Evolutionary conservation across 805 yeast species (phyloP).

Genomic region (Kazachstania viticola): DNA sequence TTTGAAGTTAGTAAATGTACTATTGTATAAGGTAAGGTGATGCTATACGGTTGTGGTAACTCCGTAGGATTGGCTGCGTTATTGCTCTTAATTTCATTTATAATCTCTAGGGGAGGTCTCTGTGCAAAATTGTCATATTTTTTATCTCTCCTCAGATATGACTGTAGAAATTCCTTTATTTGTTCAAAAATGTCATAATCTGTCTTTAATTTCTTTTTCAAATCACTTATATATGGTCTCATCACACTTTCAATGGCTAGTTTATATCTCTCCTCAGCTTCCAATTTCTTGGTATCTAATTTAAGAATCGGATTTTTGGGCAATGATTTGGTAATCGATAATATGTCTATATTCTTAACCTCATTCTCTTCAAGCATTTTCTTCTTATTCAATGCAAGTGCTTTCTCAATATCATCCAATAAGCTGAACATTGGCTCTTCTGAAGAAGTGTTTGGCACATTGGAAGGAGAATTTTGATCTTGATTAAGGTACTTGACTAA

Average conservation of each 20-base stretch:
- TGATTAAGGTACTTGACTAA: slow-evolving; percentile 2
- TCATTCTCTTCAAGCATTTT: slow-evolving; percentile 2
- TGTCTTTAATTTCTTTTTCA: slow-evolving; percentile 8
- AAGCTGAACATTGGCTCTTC: slow-evolving; percentile 1
- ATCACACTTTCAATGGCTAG: slow-evolving; percentile 14
- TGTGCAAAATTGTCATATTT: slow-evolving; percentile 4
- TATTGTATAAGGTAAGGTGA: slow-evolving; percentile 19
- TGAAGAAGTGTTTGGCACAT: neutral
- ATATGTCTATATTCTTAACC: neutral
- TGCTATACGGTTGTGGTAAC: slow-evolving; percentile 21
- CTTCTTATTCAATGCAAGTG: slow-evolving; percentile 3
- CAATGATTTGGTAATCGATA: neutral
- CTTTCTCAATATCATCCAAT: slow-evolving; percentile 4
- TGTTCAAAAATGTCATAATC: slow-evolving; percentile 18
- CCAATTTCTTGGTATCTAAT: slow-evolving; percentile 6
- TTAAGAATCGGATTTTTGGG: neutral
- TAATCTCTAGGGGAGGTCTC: slow-evolving; percentile 6
- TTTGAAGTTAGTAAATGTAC: slow-evolving; percentile 9
- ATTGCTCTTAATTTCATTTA: slow-evolving; percentile 9
- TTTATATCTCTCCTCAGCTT: slow-evolving; percentile 14
- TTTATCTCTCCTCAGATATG: slow-evolving; percentile 8
- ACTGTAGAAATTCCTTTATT: slow-evolving; percentile 6
- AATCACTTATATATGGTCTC: slow-evolving; percentile 10
- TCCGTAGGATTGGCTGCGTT: slow-evolving; percentile 2
- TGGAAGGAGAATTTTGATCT: neutral